Conservation (phyloP, 129 eudicot species). For the Deinandra increscens region DNA sequence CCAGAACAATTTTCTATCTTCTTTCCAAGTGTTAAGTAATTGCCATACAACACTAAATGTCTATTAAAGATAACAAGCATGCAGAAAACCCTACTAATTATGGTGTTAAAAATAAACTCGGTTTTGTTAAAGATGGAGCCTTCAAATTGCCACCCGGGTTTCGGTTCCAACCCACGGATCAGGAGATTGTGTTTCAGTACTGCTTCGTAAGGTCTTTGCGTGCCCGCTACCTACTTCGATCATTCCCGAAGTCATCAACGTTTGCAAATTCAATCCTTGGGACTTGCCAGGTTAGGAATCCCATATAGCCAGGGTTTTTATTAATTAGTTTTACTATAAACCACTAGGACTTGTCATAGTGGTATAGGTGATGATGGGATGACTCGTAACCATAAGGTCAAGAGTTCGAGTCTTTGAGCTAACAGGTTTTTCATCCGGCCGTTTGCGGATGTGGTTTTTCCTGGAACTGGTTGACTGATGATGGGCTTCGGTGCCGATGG, state of each 20-base stretch:
- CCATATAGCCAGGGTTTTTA: no score
- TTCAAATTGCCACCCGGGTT: conserved; percentile 82
- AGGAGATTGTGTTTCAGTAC: conserved; percentile 84
- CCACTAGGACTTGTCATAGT: no score
- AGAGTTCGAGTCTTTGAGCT: no score
- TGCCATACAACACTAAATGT: conserved; percentile 23
- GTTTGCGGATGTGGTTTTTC: no score
- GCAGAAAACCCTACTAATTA: conserved; percentile 23
- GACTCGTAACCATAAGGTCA: no score
- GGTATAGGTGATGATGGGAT: no score
- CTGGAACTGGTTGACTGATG: no score
- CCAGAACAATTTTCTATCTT: not conserved
- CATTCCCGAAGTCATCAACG: conserved; percentile 59
- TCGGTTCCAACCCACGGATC: conserved; percentile 88
- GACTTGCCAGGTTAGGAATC: conserved; percentile 65
- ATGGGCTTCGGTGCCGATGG: no score
- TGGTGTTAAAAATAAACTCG: conserved; percentile 38
- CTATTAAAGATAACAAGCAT: conserved; percentile 25
- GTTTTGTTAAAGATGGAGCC: conserved; percentile 55
- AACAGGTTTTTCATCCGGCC: no score
- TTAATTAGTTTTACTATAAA: no score
- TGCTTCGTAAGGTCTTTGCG: conserved; percentile 60
- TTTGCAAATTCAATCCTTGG: conserved; percentile 63
- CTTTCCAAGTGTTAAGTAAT: conserved; percentile 18
- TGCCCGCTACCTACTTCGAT: conserved; percentile 80